These are phyloP conservation scores for Apophysomyces elegans DNA, from an alignment of 371 early-diverging fungal species.

Conservation along the genomic window DNA sequence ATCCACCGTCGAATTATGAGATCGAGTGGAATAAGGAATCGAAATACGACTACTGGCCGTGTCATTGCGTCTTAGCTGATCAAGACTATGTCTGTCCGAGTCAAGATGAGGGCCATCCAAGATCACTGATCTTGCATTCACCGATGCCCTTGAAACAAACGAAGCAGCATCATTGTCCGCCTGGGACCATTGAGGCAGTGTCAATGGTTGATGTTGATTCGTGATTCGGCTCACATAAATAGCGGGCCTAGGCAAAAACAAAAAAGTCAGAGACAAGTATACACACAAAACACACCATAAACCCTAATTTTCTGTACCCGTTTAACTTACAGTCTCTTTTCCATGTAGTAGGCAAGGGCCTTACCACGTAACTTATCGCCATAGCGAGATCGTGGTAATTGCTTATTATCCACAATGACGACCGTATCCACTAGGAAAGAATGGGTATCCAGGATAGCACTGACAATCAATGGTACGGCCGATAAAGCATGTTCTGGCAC, in stretches of 20 bases:
- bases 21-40: conserved; percentile 9
- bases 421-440: conserved; percentile 75
- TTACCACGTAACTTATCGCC: conserved; percentile 66
- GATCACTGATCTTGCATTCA: background rate
- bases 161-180: conserved; percentile 36
- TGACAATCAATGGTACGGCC: conserved; percentile 64
- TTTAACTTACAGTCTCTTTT: conserved; percentile 39
- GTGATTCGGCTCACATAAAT: conserved; percentile 49
- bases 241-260: conserved; percentile 24
- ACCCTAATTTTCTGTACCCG: background rate
- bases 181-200: conserved; percentile 40
- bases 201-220: conserved; percentile 39
- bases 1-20: conserved; percentile 7
- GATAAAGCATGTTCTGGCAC: conserved; percentile 53
- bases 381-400: conserved; percentile 63
- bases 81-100: conserved; percentile 2
- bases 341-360: conserved; percentile 34
- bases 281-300: background rate
- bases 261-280: background rate
- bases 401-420: conserved; percentile 63
- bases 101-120: background rate
- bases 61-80: conserved; percentile 18
- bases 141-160: conserved; percentile 15
- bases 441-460: conserved; percentile 74
- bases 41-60: conserved; percentile 18